A percentile compares a stretch with the other conserved stretches of the same genome.
Evolutionary conservation across 495 filamentous ascomycete species (phyloP).

Genomic region (Glarea lozoyensis): DNA sequence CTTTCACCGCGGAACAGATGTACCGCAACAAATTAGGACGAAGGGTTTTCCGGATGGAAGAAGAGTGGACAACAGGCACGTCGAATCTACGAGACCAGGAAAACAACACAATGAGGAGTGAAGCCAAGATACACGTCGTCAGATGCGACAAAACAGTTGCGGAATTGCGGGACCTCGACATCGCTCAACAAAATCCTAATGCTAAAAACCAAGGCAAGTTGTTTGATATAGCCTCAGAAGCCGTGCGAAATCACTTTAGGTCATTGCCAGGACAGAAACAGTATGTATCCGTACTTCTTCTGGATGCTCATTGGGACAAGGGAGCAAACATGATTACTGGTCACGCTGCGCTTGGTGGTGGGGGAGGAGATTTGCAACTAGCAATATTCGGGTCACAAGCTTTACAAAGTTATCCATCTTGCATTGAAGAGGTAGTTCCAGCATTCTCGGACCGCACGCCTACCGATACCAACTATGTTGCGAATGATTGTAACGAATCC

Average conservation of each 20-base stretch:
- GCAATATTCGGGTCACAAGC: constrained; percentile 86
- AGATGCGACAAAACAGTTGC: constrained; percentile 73
- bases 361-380: constrained; percentile 60
- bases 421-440: constrained; percentile 76
- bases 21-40: constrained; percentile 75
- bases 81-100: constrained; percentile 62
- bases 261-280: constrained; percentile 65
- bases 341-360: constrained; percentile 71
- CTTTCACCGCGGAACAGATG: constrained; percentile 94
- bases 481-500: constrained; percentile 74
- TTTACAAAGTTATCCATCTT: constrained; percentile 77
- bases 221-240: constrained; percentile 65
- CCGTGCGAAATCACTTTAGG: constrained; percentile 66
- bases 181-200: constrained; percentile 68
- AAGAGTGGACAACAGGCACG: constrained; percentile 81
- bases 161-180: constrained; percentile 68
- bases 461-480: constrained; percentile 71
- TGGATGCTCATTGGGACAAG: constrained; percentile 85
- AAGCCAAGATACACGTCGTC: constrained; percentile 80
- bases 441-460: constrained; percentile 82
- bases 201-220: constrained; percentile 62
- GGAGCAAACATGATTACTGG: constrained; percentile 57
- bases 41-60: constrained; percentile 79
- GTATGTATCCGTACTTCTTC: constrained; percentile 73
- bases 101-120: constrained; percentile 67